Base-by-base conservation (phyloP, 331 rosid species). In the Rosa hybrid region DNA sequence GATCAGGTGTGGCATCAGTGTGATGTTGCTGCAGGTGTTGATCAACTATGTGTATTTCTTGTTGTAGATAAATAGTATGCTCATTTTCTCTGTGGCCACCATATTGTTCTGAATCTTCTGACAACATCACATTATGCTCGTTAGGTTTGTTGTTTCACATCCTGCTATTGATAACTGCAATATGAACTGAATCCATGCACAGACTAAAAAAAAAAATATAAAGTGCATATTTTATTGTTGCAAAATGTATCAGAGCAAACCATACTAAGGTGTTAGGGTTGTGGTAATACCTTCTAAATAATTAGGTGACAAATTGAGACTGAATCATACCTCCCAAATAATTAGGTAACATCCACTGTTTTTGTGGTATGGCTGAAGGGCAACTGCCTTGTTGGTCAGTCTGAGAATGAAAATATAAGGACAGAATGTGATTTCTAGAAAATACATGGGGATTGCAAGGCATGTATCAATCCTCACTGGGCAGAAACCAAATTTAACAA, bases 131-230 rank as follows among this genome's bases (percentile, higher is more conserved):
- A 17, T 12, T 75, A 16, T 75, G 25, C 78, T 41, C 34, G n/a
- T 75, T 69, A 57, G 42, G 78, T 21, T 75, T 39, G 42, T 75
- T 57, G 78, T 69, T 75, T 74, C 51, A 39, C 68, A 34, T 54
- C 51, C n/a, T 74, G 68, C 48, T 51, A 51, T 50, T 74, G 48
- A 56, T 20, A 11, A 2, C 18, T 74, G 34, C n/a, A 56, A 54
- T 74, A 11, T 50, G 48, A 54, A 39, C 53, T 75, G 17, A 56
- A 72, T 14, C 39, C 41, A 25, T 27, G 34, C 12, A 21, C 13
- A 3, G 68, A 62, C 16, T 7, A 25, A 62, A 27, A 21, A 4
- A 4, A 62, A 57, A 9, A 0, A 60, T 25, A 7, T 72, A 5
- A 53, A 53, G 48, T 73, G 27, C 8, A 34, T 73, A 53, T 10